Conservation (phyloP, 75 land plant species). For the Larix kaempferi region DNA sequence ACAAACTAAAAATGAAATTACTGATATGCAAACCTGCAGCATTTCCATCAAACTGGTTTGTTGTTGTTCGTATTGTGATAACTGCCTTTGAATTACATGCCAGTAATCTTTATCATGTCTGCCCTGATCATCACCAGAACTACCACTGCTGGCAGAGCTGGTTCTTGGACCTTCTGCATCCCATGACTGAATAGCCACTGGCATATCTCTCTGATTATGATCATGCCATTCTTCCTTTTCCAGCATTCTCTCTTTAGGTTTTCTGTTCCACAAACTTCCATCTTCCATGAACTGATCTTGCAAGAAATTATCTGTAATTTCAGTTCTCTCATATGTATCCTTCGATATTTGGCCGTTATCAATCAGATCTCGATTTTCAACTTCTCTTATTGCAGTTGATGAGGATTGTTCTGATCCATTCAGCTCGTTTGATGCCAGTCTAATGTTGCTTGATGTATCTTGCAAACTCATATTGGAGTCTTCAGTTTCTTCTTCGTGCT, state of each 20-base stretch:
- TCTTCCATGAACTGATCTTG: constrained; percentile 19
- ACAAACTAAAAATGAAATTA: not conserved
- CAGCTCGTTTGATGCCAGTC: not conserved
- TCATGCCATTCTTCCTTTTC: constrained; percentile 36
- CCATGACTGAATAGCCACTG: constrained; percentile 8
- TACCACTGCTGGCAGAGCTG: constrained; percentile 35
- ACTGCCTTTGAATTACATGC: constrained; percentile 75
- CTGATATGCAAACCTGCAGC: constrained; percentile 63
- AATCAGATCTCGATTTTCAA: not conserved
- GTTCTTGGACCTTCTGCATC: constrained; percentile 6
- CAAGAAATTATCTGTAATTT: constrained; percentile 12
- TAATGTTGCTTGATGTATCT: constrained; percentile 7
- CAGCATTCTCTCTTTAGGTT: constrained; percentile 16
- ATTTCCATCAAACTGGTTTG: constrained; percentile 83
- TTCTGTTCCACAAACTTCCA: constrained; percentile 15
- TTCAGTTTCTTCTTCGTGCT: constrained; percentile 31
- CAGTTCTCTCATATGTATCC: constrained; percentile 2
- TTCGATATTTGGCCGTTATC: constrained; percentile 13
- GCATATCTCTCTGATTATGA: constrained; percentile 33
- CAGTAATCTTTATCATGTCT: constrained; percentile 53
- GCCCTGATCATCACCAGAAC: constrained; percentile 40
- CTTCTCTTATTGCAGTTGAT: not conserved
- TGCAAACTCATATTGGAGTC: constrained; percentile 16
- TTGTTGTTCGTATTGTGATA: constrained; percentile 72
- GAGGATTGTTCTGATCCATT: not conserved